phyloP scores from a whole-genome alignment of 2,329 filamentous ascomycete species.

The Aureobasidium mangrovei region DNA sequence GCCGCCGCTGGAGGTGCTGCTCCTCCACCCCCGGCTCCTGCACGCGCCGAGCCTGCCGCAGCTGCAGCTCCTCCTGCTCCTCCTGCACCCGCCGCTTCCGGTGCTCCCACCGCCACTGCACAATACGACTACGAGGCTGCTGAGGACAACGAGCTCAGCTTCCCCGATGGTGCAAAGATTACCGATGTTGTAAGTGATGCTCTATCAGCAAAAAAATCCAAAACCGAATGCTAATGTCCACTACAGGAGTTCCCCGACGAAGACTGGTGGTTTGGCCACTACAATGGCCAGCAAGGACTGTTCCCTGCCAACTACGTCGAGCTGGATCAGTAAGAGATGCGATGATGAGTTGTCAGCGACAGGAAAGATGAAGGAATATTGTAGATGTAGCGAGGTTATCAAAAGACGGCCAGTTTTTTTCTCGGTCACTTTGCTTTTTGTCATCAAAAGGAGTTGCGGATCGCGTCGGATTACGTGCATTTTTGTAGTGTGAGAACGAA shows the following conservation, averaged over 20 bases:
- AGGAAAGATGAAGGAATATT: neutral
- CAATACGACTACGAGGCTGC: conserved; percentile 95
- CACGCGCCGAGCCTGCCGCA: conserved; percentile 27
- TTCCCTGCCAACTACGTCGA: conserved; percentile 55
- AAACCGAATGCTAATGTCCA: conserved; percentile 30
- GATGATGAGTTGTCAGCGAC: neutral
- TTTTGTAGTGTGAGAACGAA: too few species aligned
- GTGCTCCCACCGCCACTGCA: conserved; percentile 58
- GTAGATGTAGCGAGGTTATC: neutral
- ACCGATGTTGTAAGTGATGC: conserved; percentile 58
- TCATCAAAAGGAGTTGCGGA: neutral
- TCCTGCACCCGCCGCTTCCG: conserved; percentile 33
- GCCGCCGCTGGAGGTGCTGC: conserved; percentile 33
- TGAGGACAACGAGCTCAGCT: conserved; percentile 80
- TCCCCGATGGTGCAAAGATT: conserved; percentile 81
- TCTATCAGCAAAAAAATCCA: neutral
- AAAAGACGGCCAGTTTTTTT: neutral
- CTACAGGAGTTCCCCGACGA: conserved; percentile 86
- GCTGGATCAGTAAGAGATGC: conserved; percentile 33
- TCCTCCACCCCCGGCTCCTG: conserved; percentile 28
- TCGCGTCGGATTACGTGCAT: too few species aligned
- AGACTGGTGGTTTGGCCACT: conserved; percentile 96
- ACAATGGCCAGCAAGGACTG: conserved; percentile 67
- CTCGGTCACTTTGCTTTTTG: neutral
- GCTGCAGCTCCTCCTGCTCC: conserved; percentile 22